phyloP scores from a whole-genome alignment of 139 green algal genomes.

The Choricystis sp. region DNA sequence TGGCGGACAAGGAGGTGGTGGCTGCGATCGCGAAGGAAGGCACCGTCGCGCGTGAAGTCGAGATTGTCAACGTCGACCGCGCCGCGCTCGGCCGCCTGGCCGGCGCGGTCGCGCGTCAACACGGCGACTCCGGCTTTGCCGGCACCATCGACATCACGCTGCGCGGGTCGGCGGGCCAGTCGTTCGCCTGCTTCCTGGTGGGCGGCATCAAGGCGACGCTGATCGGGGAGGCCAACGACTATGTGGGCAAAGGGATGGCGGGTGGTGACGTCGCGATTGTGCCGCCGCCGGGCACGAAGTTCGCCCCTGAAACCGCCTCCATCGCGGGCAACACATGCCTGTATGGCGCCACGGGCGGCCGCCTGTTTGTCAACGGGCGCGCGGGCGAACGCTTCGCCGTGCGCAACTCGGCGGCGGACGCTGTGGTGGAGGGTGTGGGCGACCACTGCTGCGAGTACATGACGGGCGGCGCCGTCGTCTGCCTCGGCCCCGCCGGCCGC shows the following conservation, averaged over 20 bases:
- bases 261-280: slow-evolving; percentile 85
- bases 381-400: slow-evolving; percentile 68
- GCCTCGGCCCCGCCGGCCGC: slow-evolving; percentile 42
- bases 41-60: slow-evolving; percentile 25
- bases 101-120: slow-evolving; percentile 59
- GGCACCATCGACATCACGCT: slow-evolving; percentile 56
- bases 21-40: slow-evolving; percentile 28
- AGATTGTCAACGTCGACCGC: slow-evolving; percentile 81
- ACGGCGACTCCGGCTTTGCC: slow-evolving; percentile 71
- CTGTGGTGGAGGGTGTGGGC: slow-evolving; percentile 89
- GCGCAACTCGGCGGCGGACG: slow-evolving; percentile 78
- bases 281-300: slow-evolving; percentile 33
- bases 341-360: slow-evolving; percentile 91
- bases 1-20: slow-evolving; percentile 65
- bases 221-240: slow-evolving; percentile 95
- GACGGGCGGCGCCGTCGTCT: slow-evolving; percentile 49
- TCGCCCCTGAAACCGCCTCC: slow-evolving; percentile 20
- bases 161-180: slow-evolving; percentile 64
- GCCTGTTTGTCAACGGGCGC: slow-evolving; percentile 81
- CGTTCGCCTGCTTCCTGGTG: slow-evolving; percentile 74
- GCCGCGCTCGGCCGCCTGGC: slow-evolving; percentile 53
- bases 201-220: slow-evolving; percentile 63
- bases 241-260: slow-evolving; percentile 97
- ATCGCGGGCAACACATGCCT: slow-evolving; percentile 97
- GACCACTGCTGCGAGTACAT: slow-evolving; percentile 99